Percentiles rank a stretch among this genome's conserved stretches.
Evolutionary conservation across 1,139 yeast species (phyloP).

Genomic region (Diutina scorzettiae): DNA sequence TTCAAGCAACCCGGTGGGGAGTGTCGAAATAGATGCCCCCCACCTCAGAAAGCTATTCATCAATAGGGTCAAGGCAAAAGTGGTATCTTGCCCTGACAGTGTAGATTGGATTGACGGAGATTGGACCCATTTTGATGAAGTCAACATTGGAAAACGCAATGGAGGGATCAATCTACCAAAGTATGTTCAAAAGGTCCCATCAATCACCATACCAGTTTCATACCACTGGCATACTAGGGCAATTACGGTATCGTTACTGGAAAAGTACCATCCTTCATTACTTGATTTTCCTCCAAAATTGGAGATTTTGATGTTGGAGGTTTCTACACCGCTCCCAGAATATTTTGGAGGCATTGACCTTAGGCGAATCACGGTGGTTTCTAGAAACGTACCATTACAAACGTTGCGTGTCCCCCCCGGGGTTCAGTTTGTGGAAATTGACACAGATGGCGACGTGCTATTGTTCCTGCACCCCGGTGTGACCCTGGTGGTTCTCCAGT

Average conservation of each 20-base stretch:
- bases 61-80: background rate
- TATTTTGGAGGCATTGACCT: too few species aligned
- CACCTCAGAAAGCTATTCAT: background rate
- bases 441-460: too few species aligned
- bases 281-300: background rate
- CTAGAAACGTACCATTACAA: too few species aligned
- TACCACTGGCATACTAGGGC: background rate
- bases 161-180: background rate
- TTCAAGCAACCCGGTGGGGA: background rate
- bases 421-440: too few species aligned
- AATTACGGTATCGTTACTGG: background rate
- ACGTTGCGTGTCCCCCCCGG: too few species aligned
- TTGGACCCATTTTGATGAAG: background rate
- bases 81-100: too few species aligned
- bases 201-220: background rate
- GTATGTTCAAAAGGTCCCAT: background rate
- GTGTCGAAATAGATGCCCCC: background rate
- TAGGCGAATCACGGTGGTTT: too few species aligned
- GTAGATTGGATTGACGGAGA: background rate
- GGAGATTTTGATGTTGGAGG: too few species aligned
- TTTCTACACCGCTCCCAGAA: too few species aligned
- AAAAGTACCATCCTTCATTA: background rate
- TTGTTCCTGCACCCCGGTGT: too few species aligned
- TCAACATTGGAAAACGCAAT: background rate
- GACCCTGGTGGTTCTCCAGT: too few species aligned